Conservation (phyloP, 805 yeast species). For the Zygosaccharomyces bailii region DNA sequence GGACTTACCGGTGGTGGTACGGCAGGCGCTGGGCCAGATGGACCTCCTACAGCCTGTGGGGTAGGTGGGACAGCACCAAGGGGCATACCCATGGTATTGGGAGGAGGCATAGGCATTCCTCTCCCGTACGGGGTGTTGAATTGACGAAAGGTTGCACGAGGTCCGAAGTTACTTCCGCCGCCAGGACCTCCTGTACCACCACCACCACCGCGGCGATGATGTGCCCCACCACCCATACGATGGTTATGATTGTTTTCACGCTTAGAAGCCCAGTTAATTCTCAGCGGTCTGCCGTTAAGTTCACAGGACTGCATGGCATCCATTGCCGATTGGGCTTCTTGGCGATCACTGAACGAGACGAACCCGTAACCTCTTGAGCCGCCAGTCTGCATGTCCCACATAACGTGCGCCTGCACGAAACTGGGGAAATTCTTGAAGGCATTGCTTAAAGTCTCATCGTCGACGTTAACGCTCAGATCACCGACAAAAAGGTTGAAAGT, state of each 20-base stretch:
- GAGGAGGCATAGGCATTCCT: constrained; percentile 21
- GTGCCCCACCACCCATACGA: constrained; percentile 17
- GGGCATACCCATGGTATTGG: constrained; percentile 26
- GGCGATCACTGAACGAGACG: constrained; percentile 63
- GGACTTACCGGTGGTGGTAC: constrained; percentile 41
- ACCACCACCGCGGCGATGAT: constrained; percentile 19
- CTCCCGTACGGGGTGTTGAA: constrained; percentile 21
- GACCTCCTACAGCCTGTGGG: constrained; percentile 16
- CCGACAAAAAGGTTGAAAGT: constrained; percentile 79
- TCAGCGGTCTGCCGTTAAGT: constrained; percentile 69
- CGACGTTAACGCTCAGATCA: constrained; percentile 76
- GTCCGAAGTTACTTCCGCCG: constrained; percentile 16
- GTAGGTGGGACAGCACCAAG: constrained; percentile 26
- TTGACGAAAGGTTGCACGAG: constrained; percentile 15
- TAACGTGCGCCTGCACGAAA: constrained; percentile 79
- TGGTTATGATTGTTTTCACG: constrained; percentile 43
- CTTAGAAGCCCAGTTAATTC: constrained; percentile 88
- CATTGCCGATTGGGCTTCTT: constrained; percentile 73
- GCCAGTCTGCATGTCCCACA: constrained; percentile 97
- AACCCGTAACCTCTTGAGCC: constrained; percentile 91
- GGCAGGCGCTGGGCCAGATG: constrained; percentile 22
- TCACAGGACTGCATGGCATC: constrained; percentile 69
- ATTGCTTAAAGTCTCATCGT: constrained; percentile 63
- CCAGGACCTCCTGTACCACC: constrained; percentile 5
- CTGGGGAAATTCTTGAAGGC: constrained; percentile 58